These are phyloP conservation scores for Aquilaria malaccensis DNA, from an alignment of 345 rosid species.

Conservation along the genomic window DNA sequence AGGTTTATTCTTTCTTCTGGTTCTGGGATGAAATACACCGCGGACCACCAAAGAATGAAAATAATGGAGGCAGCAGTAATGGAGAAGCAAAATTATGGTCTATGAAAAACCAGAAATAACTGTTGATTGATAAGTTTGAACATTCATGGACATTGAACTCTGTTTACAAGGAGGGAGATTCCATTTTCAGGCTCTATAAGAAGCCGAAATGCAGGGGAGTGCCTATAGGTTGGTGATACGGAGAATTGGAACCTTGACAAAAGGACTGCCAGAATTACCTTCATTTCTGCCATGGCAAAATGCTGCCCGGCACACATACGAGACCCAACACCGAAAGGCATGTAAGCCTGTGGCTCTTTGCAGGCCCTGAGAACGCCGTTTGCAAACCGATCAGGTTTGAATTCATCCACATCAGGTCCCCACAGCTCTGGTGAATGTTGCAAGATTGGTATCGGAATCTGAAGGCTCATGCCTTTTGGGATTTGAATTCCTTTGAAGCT, in stretches of 20 bases:
- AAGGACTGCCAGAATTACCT: slow-evolving; percentile 28
- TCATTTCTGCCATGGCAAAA: slow-evolving; percentile 38
- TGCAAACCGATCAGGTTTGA: slow-evolving; percentile 37
- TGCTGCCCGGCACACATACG: slow-evolving; percentile 39
- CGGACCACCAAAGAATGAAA: too few species aligned
- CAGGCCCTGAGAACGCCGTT: slow-evolving; percentile 35
- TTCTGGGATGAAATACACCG: too few species aligned
- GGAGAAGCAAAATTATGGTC: too few species aligned
- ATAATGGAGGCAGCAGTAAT: too few species aligned
- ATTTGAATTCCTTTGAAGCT: slow-evolving; percentile 25
- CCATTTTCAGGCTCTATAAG: slow-evolving; percentile 27
- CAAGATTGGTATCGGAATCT: slow-evolving; percentile 21
- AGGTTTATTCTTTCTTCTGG: too few species aligned
- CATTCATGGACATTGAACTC: not conserved
- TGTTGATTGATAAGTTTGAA: too few species aligned
- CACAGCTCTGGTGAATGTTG: slow-evolving; percentile 31
- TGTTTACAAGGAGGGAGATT: slow-evolving; percentile 14
- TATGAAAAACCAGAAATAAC: too few species aligned
- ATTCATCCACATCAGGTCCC: slow-evolving; percentile 32
- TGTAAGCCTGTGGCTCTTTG: slow-evolving; percentile 31
- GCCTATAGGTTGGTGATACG: slow-evolving; percentile 29
- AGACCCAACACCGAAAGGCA: slow-evolving; percentile 38
- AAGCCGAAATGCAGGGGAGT: slow-evolving; percentile 32
- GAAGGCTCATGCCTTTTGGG: slow-evolving; percentile 29
- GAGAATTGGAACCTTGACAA: slow-evolving; percentile 31